Evolutionary conservation across 1,284 basidiomycete genomes (phyloP).

Genomic region (Phellopilus nigrolimitatus): DNA sequence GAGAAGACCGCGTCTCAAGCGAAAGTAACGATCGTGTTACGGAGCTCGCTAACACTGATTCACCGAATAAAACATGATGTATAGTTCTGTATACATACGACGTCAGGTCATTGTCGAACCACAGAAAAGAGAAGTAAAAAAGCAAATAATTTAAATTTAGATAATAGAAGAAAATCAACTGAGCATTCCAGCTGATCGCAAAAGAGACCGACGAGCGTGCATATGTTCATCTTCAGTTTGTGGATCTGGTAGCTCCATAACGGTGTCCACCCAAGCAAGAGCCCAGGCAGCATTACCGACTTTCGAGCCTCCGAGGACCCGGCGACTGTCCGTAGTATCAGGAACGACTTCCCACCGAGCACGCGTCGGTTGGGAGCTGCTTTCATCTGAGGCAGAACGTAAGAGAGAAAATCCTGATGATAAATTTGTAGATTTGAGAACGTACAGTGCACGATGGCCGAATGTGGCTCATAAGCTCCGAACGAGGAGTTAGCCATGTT

Average conservation of each 20-base stretch:
- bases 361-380: conserved; percentile 65
- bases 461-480: conserved; percentile 72
- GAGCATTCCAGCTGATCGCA: not conserved
- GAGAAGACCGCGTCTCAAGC: too few species aligned
- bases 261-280: conserved; percentile 70
- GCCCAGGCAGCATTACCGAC: conserved; percentile 74
- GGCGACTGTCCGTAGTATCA: conserved; percentile 37
- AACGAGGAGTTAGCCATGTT: conserved; percentile 35
- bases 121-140: not conserved
- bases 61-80: too few species aligned
- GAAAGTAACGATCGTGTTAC: too few species aligned
- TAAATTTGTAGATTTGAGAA: conserved; percentile 19
- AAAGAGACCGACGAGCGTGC: conserved; percentile 8
- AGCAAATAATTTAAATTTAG: not conserved
- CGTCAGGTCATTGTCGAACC: too few species aligned
- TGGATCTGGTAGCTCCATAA: conserved; percentile 45
- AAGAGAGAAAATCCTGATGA: conserved; percentile 19
- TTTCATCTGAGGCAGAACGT: conserved; percentile 48
- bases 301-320: conserved; percentile 64
- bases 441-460: conserved; percentile 64
- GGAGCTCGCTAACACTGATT: too few species aligned
- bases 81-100: too few species aligned
- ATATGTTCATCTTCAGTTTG: conserved; percentile 22
- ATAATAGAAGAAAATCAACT: not conserved
- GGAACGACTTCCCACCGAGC: conserved; percentile 57